These are phyloP conservation scores for Solanum gracilifrons DNA, from an alignment of 257 asterid genomes.

Conservation along the genomic window DNA sequence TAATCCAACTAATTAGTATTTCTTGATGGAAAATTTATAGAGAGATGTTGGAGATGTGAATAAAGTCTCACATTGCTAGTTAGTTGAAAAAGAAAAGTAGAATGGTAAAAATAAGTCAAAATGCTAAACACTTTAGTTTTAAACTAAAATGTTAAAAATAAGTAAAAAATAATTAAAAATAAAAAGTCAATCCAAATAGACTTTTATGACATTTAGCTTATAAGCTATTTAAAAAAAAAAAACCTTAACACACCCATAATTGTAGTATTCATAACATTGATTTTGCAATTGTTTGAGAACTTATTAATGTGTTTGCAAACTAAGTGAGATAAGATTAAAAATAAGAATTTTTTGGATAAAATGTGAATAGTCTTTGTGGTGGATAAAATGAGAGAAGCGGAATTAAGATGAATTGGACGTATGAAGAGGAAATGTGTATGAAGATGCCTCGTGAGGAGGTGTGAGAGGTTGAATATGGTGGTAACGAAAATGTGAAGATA, in stretches of 20 bases:
- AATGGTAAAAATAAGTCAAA: no score
- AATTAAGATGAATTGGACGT: background rate
- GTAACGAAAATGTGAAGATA: no score
- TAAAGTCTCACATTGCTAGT: background rate
- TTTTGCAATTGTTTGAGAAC: background rate
- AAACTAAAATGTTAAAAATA: no score
- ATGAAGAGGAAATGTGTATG: background rate
- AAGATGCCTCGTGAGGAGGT: background rate
- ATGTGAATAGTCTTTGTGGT: background rate
- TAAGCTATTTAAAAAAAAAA: rapidly evolving
- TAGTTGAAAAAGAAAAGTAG: background rate
- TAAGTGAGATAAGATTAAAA: background rate
- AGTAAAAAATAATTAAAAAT: no score
- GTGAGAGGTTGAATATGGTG: background rate
- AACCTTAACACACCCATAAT: background rate
- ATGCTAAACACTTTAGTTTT: no score
- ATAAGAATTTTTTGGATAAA: no score
- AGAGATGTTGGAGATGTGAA: background rate
- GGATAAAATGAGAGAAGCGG: background rate
- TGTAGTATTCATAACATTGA: background rate
- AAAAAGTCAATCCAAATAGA: no score
- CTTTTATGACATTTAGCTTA: background rate
- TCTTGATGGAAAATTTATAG: background rate
- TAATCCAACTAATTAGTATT: background rate
- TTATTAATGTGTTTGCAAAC: background rate